Base-by-base conservation (phyloP, 768 basidiomycete species). In the Neoboletus magnificus region DNA sequence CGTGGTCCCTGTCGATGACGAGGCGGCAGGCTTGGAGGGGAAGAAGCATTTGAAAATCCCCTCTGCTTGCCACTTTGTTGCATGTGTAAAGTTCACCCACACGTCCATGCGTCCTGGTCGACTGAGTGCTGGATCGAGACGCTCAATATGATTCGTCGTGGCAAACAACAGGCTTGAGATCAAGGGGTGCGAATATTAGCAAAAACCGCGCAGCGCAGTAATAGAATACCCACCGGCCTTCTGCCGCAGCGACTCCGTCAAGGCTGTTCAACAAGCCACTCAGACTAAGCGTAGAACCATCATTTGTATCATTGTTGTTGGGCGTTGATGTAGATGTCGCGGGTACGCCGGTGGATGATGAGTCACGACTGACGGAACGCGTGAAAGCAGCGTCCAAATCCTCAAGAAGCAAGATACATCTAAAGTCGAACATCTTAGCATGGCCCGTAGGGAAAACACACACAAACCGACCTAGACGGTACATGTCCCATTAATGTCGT, bases 21-120 rank as follows among this genome's bases (percentile, higher is more conserved):
- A 47, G 7, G 50, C 37, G 13, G 57, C 45, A 54, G 62, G 71
- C 55, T 75, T 84, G 71, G 71, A 86, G 4, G 91, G 91, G 86
- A 93, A 93, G 84, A 93, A 93, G 71, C 89, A 91, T 70, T 91
- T 91, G 83, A 92, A 93, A 68, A 93, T 90, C 49, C 89, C 91
- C 71, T 92, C 91, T 15, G 91, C 91, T 66, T 93, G 91, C 89
- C 89, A 93, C 70, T 91, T 93, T 9, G 89, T 91, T 6, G 91
- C 91, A 65, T 93, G 86, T 49, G 87, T 86, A 73, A 93, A 93
- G 75, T 92, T 91, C 39, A 94, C 81, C 91, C 91, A 93, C 16
- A 95, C 86, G 64, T 93, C 92, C 89, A 92, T 91, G 44, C 90
- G 88, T 55, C 93, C 93, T 29, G 93, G 89, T 22, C 91, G 83